A percentile compares a stretch with the other conserved stretches of the same genome.
These are phyloP conservation scores for Colletotrichum sansevieriae DNA, from an alignment of 2,329 filamentous ascomycete species.

Conservation along the genomic window DNA sequence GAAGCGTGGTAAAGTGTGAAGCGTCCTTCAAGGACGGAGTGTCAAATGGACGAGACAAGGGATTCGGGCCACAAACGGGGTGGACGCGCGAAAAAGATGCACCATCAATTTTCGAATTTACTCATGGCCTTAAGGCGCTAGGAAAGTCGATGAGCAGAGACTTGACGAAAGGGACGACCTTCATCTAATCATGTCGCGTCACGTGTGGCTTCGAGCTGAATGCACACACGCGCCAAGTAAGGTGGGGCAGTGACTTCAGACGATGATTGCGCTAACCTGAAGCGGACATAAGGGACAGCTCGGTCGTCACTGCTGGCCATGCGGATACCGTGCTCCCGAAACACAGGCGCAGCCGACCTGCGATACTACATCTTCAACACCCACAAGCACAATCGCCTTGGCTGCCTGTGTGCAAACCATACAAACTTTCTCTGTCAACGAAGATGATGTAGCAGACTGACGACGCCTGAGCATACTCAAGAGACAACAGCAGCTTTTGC, in stretches of 20 bases:
- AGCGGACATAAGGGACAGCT: constrained; percentile 20
- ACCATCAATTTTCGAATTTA: too few species aligned
- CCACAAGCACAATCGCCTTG: neutral
- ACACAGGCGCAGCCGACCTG: constrained; percentile 10
- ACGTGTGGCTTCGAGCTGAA: neutral
- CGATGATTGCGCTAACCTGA: constrained; percentile 15
- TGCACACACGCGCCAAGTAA: constrained; percentile 26
- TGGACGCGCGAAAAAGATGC: too few species aligned
- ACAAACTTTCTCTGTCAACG: neutral
- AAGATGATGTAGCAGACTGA: constrained; percentile 31
- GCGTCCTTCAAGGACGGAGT: too few species aligned
- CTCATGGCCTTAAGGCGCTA: too few species aligned
- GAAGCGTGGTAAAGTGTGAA: constrained; percentile 5
- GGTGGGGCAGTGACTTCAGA: constrained; percentile 17
- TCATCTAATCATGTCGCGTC: neutral
- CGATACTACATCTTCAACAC: neutral
- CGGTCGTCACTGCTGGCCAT: constrained; percentile 26
- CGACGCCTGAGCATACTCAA: neutral
- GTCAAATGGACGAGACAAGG: too few species aligned
- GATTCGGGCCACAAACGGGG: too few species aligned
- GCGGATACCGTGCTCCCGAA: constrained; percentile 39
- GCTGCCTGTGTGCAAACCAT: neutral
- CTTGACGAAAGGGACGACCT: neutral
- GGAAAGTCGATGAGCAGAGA: too few species aligned
- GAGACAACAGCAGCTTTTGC: constrained; percentile 16